Percentiles rank a stretch among this genome's conserved stretches.
These are phyloP conservation scores for Gaeumannomyces sp. DNA, from an alignment of 2,329 filamentous ascomycete genomes.

Conservation along the genomic window DNA sequence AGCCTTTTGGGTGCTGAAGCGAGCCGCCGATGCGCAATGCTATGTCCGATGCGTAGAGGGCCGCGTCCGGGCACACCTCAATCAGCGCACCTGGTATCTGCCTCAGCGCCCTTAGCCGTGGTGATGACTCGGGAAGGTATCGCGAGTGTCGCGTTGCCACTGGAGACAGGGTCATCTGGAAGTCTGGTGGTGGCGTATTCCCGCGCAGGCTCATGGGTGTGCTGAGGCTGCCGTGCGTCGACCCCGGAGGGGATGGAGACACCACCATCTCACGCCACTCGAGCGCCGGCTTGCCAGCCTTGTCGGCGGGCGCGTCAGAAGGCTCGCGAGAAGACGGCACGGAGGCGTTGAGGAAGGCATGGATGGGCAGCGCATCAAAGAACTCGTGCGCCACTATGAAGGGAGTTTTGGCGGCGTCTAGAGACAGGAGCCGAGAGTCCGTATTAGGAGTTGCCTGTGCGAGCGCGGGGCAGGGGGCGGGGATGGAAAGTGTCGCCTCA, in stretches of 20 bases:
- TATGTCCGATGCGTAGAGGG: constrained; percentile 74
- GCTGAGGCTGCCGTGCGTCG: constrained; percentile 46
- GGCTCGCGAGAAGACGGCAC: constrained; percentile 21
- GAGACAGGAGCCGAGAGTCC: neutral
- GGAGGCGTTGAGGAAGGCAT: constrained; percentile 77
- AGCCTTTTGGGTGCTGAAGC: constrained; percentile 44
- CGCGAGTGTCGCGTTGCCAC: constrained; percentile 73
- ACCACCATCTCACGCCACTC: constrained; percentile 85
- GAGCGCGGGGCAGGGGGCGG: neutral
- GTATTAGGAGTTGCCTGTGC: neutral
- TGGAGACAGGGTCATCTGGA: constrained; percentile 75
- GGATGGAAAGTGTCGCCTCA: constrained; percentile 23
- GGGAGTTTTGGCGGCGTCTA: constrained; percentile 65
- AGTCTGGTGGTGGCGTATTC: constrained; percentile 63
- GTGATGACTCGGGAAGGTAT: constrained; percentile 76
- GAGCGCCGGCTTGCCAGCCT: constrained; percentile 31
- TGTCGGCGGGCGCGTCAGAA: constrained; percentile 32
- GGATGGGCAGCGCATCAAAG: constrained; percentile 95
- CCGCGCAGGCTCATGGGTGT: constrained; percentile 46
- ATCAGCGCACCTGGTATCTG: constrained; percentile 63
- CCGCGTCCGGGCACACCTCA: constrained; percentile 84
- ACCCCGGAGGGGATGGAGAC: constrained; percentile 53
- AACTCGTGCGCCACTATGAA: constrained; percentile 98
- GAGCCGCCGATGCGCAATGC: constrained; percentile 76
- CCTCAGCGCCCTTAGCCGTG: constrained; percentile 72